Conservation (phyloP, 768 basidiomycete genomes). For the Leccinum boreale region DNA sequence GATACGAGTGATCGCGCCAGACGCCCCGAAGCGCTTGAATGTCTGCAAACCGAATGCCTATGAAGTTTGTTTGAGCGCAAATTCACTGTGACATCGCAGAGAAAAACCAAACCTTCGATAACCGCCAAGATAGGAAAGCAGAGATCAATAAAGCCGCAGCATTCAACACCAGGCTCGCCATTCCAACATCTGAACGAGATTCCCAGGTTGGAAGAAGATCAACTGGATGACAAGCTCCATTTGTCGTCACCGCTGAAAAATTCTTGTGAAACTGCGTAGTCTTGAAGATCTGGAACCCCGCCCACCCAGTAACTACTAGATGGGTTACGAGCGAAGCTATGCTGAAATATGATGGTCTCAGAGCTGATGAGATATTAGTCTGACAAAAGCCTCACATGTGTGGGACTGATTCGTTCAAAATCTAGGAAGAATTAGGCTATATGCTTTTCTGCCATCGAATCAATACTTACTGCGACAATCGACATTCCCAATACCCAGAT, state of each 20-base stretch:
- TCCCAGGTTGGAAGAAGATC: slow-evolving; percentile 61
- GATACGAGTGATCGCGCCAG: slow-evolving; percentile 64
- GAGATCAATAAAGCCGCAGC: slow-evolving; percentile 57
- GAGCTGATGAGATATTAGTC: background rate
- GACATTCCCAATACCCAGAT: slow-evolving; percentile 82
- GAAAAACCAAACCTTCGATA: slow-evolving; percentile 55
- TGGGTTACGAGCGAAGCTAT: slow-evolving; percentile 73
- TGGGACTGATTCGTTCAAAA: slow-evolving; percentile 76
- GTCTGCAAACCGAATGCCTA: slow-evolving; percentile 84
- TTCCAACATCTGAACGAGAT: slow-evolving; percentile 56
- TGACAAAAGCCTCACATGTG: slow-evolving; percentile 44
- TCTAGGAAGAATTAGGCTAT: slow-evolving; percentile 7
- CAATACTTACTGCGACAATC: slow-evolving; percentile 47
- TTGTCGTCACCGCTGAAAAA: slow-evolving; percentile 54
- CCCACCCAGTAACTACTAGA: slow-evolving; percentile 70
- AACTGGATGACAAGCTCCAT: slow-evolving; percentile 59
- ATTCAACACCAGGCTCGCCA: slow-evolving; percentile 62
- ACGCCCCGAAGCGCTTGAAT: slow-evolving; percentile 82
- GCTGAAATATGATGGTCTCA: slow-evolving; percentile 19
- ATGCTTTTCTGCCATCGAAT: slow-evolving; percentile 19
- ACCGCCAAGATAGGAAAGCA: slow-evolving; percentile 64
- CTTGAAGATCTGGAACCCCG: slow-evolving; percentile 59
- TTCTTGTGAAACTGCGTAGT: slow-evolving; percentile 55
- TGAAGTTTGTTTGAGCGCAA: background rate
- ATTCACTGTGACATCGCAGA: background rate